Evolutionary conservation across 192 early-diverging fungal species (phyloP).

Genomic region (Linnemannia exigua): DNA sequence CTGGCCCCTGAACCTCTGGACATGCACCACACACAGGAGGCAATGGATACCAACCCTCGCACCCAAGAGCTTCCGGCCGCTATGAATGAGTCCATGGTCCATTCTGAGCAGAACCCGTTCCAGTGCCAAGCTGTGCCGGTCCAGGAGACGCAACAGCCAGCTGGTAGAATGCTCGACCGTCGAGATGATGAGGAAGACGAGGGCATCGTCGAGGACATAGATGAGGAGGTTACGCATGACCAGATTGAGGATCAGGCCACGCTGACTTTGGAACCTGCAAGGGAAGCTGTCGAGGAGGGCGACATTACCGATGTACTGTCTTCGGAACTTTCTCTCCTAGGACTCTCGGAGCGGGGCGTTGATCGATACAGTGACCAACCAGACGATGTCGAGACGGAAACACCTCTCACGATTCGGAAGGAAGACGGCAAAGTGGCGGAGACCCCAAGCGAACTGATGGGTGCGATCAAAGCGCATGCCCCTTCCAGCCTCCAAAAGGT

Average conservation of each 20-base stretch:
- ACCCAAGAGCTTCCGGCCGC: background rate
- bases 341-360: slow-evolving; percentile 11
- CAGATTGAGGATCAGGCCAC: background rate
- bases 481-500: slow-evolving; percentile 1
- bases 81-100: no score
- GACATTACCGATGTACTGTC: slow-evolving; percentile 16
- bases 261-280: no score
- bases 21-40: background rate
- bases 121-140: background rate
- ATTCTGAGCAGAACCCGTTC: background rate
- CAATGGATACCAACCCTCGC: background rate
- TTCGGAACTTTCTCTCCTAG: slow-evolving; percentile 24
- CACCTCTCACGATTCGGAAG: background rate
- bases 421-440: background rate
- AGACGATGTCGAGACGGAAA: background rate
- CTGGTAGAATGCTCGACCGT: no score
- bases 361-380: background rate
- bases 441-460: background rate
- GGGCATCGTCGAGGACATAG: background rate
- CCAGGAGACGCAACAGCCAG: background rate
- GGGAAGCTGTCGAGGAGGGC: background rate
- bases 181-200: background rate
- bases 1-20: background rate
- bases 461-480: background rate
- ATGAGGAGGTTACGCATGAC: background rate